phyloP scores from a whole-genome alignment of 1,284 basidiomycete species.

The Ustilago shanxiensis region DNA sequence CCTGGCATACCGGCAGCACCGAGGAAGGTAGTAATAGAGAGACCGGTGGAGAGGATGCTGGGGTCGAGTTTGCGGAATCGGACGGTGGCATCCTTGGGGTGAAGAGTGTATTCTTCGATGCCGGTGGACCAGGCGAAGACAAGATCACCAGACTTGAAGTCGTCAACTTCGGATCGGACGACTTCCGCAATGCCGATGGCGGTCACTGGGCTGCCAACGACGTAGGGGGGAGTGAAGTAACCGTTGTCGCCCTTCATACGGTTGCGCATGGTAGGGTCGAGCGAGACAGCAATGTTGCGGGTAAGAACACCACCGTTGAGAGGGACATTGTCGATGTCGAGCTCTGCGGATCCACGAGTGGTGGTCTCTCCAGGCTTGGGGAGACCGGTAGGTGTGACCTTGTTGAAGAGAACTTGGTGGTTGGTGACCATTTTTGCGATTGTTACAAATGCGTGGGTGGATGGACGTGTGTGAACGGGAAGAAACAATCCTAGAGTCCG shows the following conservation, averaged over 20 bases:
- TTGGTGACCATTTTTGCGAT: slow-evolving; percentile 47
- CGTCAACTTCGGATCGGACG: slow-evolving; percentile 31
- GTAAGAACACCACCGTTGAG: slow-evolving; percentile 48
- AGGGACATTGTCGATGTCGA: slow-evolving; percentile 45
- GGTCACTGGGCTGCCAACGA: slow-evolving; percentile 28
- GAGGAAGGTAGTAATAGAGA: slow-evolving; percentile 62
- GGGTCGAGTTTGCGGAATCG: slow-evolving; percentile 40
- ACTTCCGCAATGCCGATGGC: slow-evolving; percentile 50
- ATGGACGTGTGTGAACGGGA: neutral
- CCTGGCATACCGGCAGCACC: slow-evolving; percentile 69
- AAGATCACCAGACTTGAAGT: slow-evolving; percentile 31
- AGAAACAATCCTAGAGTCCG: no score
- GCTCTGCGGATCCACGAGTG: slow-evolving; percentile 14
- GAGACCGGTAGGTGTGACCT: slow-evolving; percentile 37
- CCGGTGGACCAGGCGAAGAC: slow-evolving; percentile 35
- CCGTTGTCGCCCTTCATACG: slow-evolving; percentile 48
- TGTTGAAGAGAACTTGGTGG: slow-evolving; percentile 54
- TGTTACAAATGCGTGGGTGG: neutral
- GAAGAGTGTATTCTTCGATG: slow-evolving; percentile 47
- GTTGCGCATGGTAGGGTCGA: slow-evolving; percentile 57
- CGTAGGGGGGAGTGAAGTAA: slow-evolving; percentile 48
- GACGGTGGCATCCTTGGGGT: slow-evolving; percentile 10
- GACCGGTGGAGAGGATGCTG: slow-evolving; percentile 22
- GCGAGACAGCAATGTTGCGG: slow-evolving; percentile 51
- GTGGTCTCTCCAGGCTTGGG: slow-evolving; percentile 49